These are phyloP conservation scores for Suaeda aralocaspica DNA, from an alignment of 148 eudicot species.

Conservation along the genomic window DNA sequence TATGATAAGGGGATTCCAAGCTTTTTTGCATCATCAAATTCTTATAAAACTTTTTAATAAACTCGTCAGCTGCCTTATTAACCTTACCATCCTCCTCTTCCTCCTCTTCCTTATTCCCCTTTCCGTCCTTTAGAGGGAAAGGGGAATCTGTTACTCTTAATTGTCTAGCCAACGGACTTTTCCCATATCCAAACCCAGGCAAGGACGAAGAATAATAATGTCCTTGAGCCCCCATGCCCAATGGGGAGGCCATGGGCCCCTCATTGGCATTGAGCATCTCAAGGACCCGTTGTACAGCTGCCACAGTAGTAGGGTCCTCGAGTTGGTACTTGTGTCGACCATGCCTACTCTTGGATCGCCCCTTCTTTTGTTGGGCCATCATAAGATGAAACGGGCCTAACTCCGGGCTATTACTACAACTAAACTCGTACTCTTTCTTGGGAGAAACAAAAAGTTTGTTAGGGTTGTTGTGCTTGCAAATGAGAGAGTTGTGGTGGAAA, in stretches of 20 bases:
- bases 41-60: constrained; percentile 56
- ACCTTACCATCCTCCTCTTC: constrained; percentile 41
- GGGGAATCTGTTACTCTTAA: constrained; percentile 75
- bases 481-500: constrained; percentile 45
- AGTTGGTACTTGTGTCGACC: constrained; percentile 12
- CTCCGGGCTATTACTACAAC: constrained; percentile 63
- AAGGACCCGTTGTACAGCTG: constrained; percentile 34
- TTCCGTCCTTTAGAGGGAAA: constrained; percentile 39
- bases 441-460: constrained; percentile 35
- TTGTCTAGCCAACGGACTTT: constrained; percentile 46
- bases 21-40: constrained; percentile 52
- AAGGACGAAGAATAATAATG: constrained; percentile 3
- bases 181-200: constrained; percentile 43
- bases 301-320: constrained; percentile 26
- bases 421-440: constrained; percentile 56
- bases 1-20: constrained; percentile 43
- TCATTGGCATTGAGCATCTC: constrained; percentile 34
- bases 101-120: constrained; percentile 25
- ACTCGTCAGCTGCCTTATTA: constrained; percentile 67
- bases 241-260: constrained; percentile 26
- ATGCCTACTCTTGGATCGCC: constrained; percentile 20
- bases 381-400: constrained; percentile 24
- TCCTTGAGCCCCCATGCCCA: constrained; percentile 6
- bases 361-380: constrained; percentile 26
- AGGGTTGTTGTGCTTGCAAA: constrained; percentile 39